Evolutionary conservation across 305 asterid genomes (phyloP).

Genomic region (Petunia hybrid): DNA sequence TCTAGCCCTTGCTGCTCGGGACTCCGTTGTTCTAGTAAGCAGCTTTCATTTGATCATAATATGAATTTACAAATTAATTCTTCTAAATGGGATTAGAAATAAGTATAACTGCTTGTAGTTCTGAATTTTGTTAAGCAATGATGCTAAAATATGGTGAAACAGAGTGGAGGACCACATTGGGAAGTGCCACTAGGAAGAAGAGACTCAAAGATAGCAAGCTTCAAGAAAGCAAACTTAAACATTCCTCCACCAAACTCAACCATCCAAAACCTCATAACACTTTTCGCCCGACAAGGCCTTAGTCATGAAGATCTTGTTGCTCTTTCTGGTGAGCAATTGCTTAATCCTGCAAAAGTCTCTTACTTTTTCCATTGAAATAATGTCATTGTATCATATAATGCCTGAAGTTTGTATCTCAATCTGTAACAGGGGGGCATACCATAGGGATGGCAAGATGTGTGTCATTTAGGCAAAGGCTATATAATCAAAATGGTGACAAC

Average conservation of each 20-base stretch:
- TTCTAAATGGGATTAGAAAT: not conserved
- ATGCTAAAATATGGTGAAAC: slow-evolving; percentile 14
- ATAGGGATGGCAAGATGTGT: slow-evolving; percentile 72
- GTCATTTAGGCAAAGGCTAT: slow-evolving; percentile 66
- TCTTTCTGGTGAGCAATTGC: slow-evolving; percentile 73
- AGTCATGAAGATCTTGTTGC: slow-evolving; percentile 76
- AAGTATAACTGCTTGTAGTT: not conserved
- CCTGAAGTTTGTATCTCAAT: not conserved
- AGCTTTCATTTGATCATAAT: not conserved
- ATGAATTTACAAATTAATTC: too few relatives aligned
- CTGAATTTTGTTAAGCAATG: not conserved
- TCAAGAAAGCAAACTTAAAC: slow-evolving; percentile 57
- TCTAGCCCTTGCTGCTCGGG: slow-evolving; percentile 80
- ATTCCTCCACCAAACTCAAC: slow-evolving; percentile 91
- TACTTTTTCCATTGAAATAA: too few relatives aligned
- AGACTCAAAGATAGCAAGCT: slow-evolving; percentile 73
- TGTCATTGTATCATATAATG: not conserved
- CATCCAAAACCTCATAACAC: slow-evolving; percentile 56
- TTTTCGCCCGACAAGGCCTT: slow-evolving; percentile 69
- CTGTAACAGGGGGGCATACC: slow-evolving; percentile 60
- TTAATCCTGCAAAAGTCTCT: not conserved
- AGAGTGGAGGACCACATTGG: slow-evolving; percentile 95
- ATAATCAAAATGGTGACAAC: slow-evolving; percentile 77
- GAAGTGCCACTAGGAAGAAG: slow-evolving; percentile 84
- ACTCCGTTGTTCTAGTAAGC: slow-evolving; percentile 69